Evolutionary conservation across 2,329 filamentous ascomycete species (phyloP), one percentile per base, ranked within the genome.

Genomic region (Bertia moriformis): DNA sequence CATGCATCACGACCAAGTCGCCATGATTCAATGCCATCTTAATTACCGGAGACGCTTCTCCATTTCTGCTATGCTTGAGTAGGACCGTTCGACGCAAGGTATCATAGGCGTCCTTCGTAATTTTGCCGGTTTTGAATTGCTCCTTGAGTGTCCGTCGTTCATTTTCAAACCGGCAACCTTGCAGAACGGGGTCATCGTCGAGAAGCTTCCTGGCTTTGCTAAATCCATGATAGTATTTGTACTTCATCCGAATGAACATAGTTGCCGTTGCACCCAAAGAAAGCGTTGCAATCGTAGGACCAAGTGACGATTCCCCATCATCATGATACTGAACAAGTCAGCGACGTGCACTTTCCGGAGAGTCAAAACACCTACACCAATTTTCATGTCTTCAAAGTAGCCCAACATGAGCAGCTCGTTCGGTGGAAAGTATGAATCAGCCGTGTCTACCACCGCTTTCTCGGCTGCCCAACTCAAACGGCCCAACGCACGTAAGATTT

Each of bases 1-100:
- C 72, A 46, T 72, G 63, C 72, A 76, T 76, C 5, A 75, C 55
- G 0, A 74, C 61, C 15, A 74, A 50, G 47, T 75, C 71, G 0
- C 71, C 72, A 49, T 76, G 71, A 14, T 61, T 55, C 4, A 77
- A 53, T n/a, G 10, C 24, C 24, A 29, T 29, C 24, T 29, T 29
- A n/a, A 29, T 29, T 10, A 10, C 24, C n/a, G n/a, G 10, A n/a
- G 24, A n/a, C 10, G 24, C 24, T 29, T 29, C 24, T n/a, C 24
- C 24, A n/a, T n/a, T 10, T 29, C n/a, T 29, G 24, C 24, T n/a
- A n/a, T n/a, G n/a, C 24, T 29, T 29, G 10, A 10, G 24, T n/a
- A 29, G n/a, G 24, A n/a, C 24, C 24, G 10, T 29, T 10, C 24
- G 24, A 29, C 24, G 24, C n/a, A 29, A n/a, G n/a, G 10, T 29